A percentile compares a stretch with the other conserved stretches of the same genome.
These are phyloP conservation scores for Lecanoromycetidae sp. DNA, from an alignment of 2,329 filamentous ascomycete species.

Conservation along the genomic window DNA sequence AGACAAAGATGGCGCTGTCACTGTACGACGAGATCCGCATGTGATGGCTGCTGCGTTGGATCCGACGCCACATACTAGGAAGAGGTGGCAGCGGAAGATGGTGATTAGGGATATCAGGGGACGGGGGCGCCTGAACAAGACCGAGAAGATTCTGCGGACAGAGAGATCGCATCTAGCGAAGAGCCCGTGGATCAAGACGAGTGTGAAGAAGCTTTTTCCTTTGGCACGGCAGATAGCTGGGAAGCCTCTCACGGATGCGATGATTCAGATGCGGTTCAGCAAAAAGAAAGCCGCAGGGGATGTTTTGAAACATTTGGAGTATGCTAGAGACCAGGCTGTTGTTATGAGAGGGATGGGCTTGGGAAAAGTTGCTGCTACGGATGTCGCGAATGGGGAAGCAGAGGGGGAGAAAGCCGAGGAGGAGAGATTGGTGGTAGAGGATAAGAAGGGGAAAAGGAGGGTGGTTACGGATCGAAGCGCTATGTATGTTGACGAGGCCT, in stretches of 20 bases:
- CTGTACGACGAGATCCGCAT: constrained; percentile 31
- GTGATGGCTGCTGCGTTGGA: constrained; percentile 55
- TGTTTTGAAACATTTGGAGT: constrained; percentile 64
- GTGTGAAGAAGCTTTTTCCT: constrained; percentile 79
- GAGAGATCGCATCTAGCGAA: constrained; percentile 48
- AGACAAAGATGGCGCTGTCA: neutral
- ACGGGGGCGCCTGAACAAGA: constrained; percentile 53
- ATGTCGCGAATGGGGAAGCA: constrained; percentile 15
- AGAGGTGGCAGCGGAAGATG: constrained; percentile 72
- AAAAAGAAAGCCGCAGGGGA: constrained; percentile 85
- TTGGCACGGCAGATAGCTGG: constrained; percentile 80
- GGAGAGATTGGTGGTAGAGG: constrained; percentile 21
- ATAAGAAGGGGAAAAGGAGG: constrained; percentile 60
- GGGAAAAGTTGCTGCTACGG: constrained; percentile 22
- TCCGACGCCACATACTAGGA: constrained; percentile 59
- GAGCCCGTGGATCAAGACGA: constrained; percentile 67
- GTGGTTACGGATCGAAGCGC: constrained; percentile 61
- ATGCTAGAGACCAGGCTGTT: constrained; percentile 70
- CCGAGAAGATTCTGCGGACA: constrained; percentile 55
- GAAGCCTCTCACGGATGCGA: constrained; percentile 87
- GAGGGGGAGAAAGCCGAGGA: constrained; percentile 15
- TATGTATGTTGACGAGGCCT: constrained; percentile 85
- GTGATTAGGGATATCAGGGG: constrained; percentile 62
- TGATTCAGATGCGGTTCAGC: constrained; percentile 88
- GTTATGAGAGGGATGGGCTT: constrained; percentile 77